Evolutionary conservation across 495 filamentous ascomycete genomes (phyloP).

Genomic region (Cercophora samala): DNA sequence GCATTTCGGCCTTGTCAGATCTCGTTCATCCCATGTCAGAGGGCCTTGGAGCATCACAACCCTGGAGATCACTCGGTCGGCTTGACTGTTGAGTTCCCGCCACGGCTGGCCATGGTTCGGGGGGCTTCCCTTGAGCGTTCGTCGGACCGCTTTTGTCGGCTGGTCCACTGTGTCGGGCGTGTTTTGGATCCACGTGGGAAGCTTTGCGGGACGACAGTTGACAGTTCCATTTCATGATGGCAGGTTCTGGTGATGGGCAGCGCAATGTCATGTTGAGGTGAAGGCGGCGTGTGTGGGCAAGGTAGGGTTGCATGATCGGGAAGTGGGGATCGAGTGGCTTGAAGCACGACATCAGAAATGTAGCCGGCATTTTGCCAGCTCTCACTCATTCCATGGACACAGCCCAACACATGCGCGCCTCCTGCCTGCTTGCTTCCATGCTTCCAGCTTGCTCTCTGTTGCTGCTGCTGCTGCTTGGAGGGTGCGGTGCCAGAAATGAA

Average conservation of each 20-base stretch:
- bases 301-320: conserved; percentile 35
- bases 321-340: conserved; percentile 19
- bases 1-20: conserved; percentile 30
- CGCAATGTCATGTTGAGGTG: background rate
- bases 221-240: background rate
- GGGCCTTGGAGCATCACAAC: background rate
- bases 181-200: conserved; percentile 5
- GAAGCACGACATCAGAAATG: conserved; percentile 23
- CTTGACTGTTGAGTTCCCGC: background rate
- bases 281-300: conserved; percentile 1
- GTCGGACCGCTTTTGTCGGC: conserved; percentile 18
- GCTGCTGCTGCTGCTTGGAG: conserved; percentile 15
- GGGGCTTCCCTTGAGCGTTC: background rate
- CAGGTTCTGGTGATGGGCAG: background rate
- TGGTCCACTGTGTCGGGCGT: conserved; percentile 27
- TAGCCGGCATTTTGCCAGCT: conserved; percentile 37
- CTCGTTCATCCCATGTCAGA: conserved; percentile 41
- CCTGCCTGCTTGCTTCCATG: conserved; percentile 13
- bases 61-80: conserved; percentile 13
- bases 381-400: conserved; percentile 22
- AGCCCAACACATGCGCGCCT: conserved; percentile 27
- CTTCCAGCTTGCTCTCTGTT: background rate
- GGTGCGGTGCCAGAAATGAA: conserved; percentile 28
- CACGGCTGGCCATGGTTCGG: conserved; percentile 3
- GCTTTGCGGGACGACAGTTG: background rate